A percentile compares a stretch with the other conserved stretches of the same genome.
These are phyloP conservation scores for Paecilomyces formosus DNA, from an alignment of 2,329 filamentous ascomycete species.

Conservation along the genomic window DNA sequence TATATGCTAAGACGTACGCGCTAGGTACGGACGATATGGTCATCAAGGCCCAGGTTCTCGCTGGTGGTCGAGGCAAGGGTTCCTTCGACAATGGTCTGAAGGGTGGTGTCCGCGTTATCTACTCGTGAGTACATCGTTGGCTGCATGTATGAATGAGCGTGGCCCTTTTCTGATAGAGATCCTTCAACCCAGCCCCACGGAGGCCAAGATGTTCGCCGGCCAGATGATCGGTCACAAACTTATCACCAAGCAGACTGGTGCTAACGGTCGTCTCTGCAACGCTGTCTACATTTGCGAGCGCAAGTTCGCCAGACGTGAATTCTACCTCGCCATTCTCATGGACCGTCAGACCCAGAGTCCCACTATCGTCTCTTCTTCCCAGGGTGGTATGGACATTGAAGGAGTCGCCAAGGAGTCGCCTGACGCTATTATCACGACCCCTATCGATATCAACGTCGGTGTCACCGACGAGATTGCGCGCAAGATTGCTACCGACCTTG, in stretches of 20 bases:
- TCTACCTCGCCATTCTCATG: conserved; percentile 98
- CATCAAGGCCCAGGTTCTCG: conserved; percentile 98
- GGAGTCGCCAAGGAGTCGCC: conserved; percentile 96
- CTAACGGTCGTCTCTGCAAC: conserved; percentile 87
- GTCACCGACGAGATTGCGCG: conserved; percentile 93
- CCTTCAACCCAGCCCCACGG: conserved; percentile 54
- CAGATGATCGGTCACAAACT: conserved; percentile 99
- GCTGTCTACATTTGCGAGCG: conserved; percentile 98
- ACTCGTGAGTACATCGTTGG: conserved; percentile 55
- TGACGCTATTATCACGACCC: conserved; percentile 88
- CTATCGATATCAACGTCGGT: conserved; percentile 86
- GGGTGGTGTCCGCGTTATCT: conserved; percentile 96
- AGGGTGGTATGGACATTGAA: conserved; percentile 99
- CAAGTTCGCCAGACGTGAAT: conserved; percentile 98
- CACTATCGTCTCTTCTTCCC: conserved; percentile 94
- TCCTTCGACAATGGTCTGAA: conserved; percentile 98
- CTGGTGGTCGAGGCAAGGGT: conserved; percentile 95
- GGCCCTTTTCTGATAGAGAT: neutral
- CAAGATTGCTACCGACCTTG: conserved; percentile 82
- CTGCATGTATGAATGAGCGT: neutral
- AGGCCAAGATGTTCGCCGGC: conserved; percentile 93
- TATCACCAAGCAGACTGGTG: conserved; percentile 98
- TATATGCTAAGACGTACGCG: conserved; percentile 4
- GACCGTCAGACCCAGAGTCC: conserved; percentile 85
- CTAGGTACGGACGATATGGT: conserved; percentile 84